phyloP scores from a whole-genome alignment of 2,329 filamentous ascomycete species.

The Daldinia sp. region DNA sequence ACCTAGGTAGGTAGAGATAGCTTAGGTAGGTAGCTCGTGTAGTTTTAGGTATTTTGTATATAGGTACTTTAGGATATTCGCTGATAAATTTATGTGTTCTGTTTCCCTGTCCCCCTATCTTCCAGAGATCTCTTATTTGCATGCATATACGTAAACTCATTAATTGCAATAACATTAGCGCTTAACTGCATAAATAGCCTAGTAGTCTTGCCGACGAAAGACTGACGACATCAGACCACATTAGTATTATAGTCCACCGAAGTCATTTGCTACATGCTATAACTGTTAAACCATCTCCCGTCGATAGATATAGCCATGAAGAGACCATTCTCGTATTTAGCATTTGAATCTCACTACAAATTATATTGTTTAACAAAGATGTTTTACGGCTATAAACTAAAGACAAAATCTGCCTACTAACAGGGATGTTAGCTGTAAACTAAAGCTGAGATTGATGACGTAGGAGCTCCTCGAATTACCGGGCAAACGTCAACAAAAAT shows the following conservation, averaged over 20 bases:
- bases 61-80: not conserved
- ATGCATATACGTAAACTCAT: not conserved
- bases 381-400: not conserved
- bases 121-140: not conserved
- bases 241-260: not conserved
- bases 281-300: not conserved
- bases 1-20: not conserved
- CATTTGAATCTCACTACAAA: not conserved
- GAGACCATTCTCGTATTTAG: not conserved
- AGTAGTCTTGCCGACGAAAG: not conserved
- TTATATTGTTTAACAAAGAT: not conserved
- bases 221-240: not conserved
- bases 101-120: not conserved
- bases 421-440: conserved; percentile 24
- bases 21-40: not conserved
- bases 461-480: conserved; percentile 16
- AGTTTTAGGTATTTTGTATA: not conserved
- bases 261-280: not conserved
- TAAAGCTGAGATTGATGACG: conserved; percentile 34
- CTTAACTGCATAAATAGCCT: not conserved
- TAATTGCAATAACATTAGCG: not conserved
- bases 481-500: conserved; percentile 10
- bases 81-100: not conserved
- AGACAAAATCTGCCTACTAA: not conserved
- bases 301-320: not conserved